Conservation (phyloP, 2,329 filamentous ascomycete genomes). For the Drechslerella dactyloides region DNA sequence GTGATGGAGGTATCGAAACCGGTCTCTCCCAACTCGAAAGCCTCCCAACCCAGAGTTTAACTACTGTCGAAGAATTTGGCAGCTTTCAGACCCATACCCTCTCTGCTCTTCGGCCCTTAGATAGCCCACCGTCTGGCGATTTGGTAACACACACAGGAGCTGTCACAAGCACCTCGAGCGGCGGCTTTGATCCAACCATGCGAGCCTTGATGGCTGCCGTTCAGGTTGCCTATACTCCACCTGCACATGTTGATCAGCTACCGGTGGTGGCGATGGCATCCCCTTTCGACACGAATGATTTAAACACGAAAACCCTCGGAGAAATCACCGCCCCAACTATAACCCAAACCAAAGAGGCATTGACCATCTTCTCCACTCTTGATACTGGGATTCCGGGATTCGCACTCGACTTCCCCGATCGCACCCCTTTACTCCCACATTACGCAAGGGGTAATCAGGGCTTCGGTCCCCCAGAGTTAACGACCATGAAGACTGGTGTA, state of each 20-base stretch:
- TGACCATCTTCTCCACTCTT: too few relatives aligned
- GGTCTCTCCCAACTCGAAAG: background rate
- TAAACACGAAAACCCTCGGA: too few relatives aligned
- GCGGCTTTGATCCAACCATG: background rate
- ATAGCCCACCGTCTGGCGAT: slow-evolving; percentile 5
- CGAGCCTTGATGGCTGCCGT: slow-evolving; percentile 4
- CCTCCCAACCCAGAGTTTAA: background rate
- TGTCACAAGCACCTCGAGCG: background rate
- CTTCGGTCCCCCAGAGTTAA: too few relatives aligned
- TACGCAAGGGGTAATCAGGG: too few relatives aligned
- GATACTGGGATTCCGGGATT: too few relatives aligned
- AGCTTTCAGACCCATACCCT: background rate
- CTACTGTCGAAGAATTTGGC: background rate
- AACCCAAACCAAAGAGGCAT: too few relatives aligned
- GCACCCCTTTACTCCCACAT: background rate
- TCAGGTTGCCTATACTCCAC: background rate
- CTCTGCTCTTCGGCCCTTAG: background rate
- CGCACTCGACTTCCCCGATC: too few relatives aligned
- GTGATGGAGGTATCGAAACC: background rate
- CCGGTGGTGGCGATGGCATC: too few relatives aligned
- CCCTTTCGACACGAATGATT: too few relatives aligned
- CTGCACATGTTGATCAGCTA: too few relatives aligned
- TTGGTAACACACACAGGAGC: slow-evolving; percentile 6
- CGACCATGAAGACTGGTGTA: too few relatives aligned
- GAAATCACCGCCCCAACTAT: too few relatives aligned